phyloP scores from a whole-genome alignment of 2,329 filamentous ascomycete species.

The Cordyceps javanica region DNA sequence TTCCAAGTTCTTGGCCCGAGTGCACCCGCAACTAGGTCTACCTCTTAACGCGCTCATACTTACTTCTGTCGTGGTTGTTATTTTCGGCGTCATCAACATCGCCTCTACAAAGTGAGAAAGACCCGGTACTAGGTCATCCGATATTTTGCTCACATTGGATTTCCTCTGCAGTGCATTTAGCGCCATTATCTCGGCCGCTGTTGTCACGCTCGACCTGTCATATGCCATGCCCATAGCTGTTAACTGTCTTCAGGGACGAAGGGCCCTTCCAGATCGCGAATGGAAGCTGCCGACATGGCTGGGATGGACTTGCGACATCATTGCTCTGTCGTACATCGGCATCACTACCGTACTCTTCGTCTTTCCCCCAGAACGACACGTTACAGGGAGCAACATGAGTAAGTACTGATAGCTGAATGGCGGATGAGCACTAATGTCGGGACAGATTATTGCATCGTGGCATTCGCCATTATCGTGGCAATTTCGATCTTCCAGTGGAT shows the following conservation, averaged over 20 bases:
- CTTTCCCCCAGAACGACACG: constrained; percentile 62
- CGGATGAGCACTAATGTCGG: background rate
- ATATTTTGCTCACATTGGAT: background rate
- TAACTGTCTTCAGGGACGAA: constrained; percentile 60
- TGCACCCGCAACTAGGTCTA: constrained; percentile 55
- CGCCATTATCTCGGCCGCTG: constrained; percentile 63
- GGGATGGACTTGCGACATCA: constrained; percentile 30
- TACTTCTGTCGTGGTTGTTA: constrained; percentile 53
- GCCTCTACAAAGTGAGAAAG: constrained; percentile 44
- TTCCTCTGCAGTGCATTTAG: constrained; percentile 54
- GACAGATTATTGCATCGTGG: constrained; percentile 38
- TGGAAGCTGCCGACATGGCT: constrained; percentile 30
- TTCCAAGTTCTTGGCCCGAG: constrained; percentile 52
- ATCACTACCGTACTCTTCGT: constrained; percentile 68
- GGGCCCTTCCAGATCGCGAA: constrained; percentile 50
- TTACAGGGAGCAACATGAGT: constrained; percentile 62
- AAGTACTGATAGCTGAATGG: background rate
- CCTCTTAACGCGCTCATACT: constrained; percentile 62
- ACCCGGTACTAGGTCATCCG: too few species aligned
- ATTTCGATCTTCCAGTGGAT: constrained; percentile 39
- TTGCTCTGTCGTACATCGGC: constrained; percentile 55
- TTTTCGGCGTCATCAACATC: constrained; percentile 66
- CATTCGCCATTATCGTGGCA: constrained; percentile 38
- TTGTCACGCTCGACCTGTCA: constrained; percentile 64
- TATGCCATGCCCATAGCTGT: constrained; percentile 70